A percentile compares a stretch with the other conserved stretches of the same genome.
phyloP scores from a whole-genome alignment of 495 filamentous ascomycete genomes.

The Aspergillus coremiiformis region DNA sequence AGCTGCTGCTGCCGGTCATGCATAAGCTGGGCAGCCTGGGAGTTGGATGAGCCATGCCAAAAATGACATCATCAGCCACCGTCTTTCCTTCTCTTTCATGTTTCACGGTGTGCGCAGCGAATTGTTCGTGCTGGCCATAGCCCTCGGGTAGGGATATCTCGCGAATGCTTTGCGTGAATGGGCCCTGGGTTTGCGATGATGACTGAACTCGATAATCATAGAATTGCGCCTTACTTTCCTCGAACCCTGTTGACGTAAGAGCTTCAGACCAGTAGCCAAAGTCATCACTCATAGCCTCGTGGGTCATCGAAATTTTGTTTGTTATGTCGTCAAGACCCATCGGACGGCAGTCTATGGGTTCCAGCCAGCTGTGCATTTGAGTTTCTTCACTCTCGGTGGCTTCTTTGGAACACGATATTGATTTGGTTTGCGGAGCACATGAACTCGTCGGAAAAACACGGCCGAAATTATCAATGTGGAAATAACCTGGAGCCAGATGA shows the following conservation, averaged over 20 bases:
- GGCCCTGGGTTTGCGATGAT: background rate
- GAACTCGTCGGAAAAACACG: background rate
- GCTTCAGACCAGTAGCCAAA: slow-evolving; percentile 3
- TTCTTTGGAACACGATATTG: background rate
- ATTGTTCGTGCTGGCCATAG: background rate
- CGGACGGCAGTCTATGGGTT: background rate
- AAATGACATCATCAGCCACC: background rate
- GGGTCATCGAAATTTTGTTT: slow-evolving; percentile 1
- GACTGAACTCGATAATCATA: slow-evolving; percentile 3
- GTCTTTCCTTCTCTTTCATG: background rate
- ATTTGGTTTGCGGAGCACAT: background rate
- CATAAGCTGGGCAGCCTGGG: slow-evolving; percentile 3
- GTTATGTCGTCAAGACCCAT: slow-evolving; percentile 1
- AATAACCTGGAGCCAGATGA: background rate
- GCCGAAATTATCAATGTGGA: background rate
- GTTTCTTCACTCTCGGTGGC: background rate
- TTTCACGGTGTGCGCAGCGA: background rate
- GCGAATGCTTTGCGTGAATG: background rate
- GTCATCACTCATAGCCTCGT: background rate
- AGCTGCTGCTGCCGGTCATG: slow-evolving; percentile 6
- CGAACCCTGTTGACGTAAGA: background rate
- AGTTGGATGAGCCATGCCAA: slow-evolving; percentile 8
- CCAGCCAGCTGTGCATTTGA: background rate
- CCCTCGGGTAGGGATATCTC: background rate
- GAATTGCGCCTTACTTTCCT: background rate